phyloP scores from a whole-genome alignment of 2,329 filamentous ascomycete genomes.

The Exophiala viscosa region DNA sequence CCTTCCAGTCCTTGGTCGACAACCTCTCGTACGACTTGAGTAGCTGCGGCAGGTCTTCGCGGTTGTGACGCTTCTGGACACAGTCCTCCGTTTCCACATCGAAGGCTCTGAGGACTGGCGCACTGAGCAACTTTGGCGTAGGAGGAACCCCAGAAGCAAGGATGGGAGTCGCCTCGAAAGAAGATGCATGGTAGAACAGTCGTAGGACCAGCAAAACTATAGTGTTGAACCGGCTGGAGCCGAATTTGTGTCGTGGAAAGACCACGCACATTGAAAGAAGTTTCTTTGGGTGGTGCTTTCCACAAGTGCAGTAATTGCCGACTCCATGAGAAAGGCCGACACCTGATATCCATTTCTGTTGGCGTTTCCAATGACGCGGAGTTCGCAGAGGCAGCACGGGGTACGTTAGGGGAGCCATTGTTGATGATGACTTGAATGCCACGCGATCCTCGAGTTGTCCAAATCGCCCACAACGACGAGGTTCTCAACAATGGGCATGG shows the following conservation, averaged over 20 bases:
- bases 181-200: conserved; percentile 22
- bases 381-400: conserved; percentile 3
- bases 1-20: conserved; percentile 14
- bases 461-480: no score
- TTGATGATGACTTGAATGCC: not conserved
- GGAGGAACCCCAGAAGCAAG: not conserved
- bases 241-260: conserved; percentile 20
- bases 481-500: no score
- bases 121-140: not conserved
- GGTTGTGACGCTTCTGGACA: no score
- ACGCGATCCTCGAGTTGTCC: not conserved
- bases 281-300: conserved; percentile 8
- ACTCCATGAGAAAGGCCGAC: conserved; percentile 1
- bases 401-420: conserved; percentile 7
- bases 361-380: conserved; percentile 2
- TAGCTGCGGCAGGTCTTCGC: not conserved
- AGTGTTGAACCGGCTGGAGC: conserved; percentile 21
- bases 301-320: conserved; percentile 7
- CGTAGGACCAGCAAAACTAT: conserved; percentile 20
- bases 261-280: conserved; percentile 10
- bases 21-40: conserved; percentile 13
- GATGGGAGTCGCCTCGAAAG: conserved; percentile 9
- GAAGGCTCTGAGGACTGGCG: not conserved
- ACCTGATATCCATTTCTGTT: conserved; percentile 4
- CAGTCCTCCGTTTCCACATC: not conserved